These are phyloP conservation scores for Lachnellula subtilissima DNA, from an alignment of 2,329 filamentous ascomycete species.

Conservation along the genomic window DNA sequence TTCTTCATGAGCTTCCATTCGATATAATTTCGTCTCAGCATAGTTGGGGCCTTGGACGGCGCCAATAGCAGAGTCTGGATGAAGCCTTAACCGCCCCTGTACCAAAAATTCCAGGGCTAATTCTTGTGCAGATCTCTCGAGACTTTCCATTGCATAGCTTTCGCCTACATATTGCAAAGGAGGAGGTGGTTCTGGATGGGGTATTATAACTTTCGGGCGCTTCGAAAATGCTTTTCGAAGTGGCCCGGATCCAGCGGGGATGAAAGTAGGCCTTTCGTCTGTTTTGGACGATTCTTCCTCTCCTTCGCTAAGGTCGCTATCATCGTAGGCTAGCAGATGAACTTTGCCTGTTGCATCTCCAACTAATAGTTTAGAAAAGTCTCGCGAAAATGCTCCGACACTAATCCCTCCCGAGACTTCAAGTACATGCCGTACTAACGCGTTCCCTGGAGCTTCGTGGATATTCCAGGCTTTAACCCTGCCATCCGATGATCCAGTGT, in stretches of 20 bases:
- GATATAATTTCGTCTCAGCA: slow-evolving; percentile 40
- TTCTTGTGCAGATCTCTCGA: slow-evolving; percentile 22
- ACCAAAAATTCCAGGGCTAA: slow-evolving; percentile 36
- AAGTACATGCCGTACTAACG: slow-evolving; percentile 49
- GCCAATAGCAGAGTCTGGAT: slow-evolving; percentile 46
- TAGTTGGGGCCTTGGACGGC: slow-evolving; percentile 54
- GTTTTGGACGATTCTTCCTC: neutral
- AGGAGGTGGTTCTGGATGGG: slow-evolving; percentile 46
- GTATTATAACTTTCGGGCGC: slow-evolving; percentile 44
- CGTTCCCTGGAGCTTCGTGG: slow-evolving; percentile 37
- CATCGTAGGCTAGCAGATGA: slow-evolving; percentile 48
- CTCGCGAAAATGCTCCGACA: slow-evolving; percentile 53
- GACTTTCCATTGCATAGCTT: neutral
- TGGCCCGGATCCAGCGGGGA: neutral
- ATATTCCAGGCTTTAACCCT: slow-evolving; percentile 60
- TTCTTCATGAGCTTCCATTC: slow-evolving; percentile 44
- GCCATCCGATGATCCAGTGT: slow-evolving; percentile 60
- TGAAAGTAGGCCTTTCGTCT: neutral
- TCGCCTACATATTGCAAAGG: slow-evolving; percentile 25
- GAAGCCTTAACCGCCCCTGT: slow-evolving; percentile 38
- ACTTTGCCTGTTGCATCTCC: slow-evolving; percentile 59
- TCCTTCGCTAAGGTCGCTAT: slow-evolving; percentile 30
- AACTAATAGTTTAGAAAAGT: slow-evolving; percentile 50
- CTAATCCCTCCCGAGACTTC: slow-evolving; percentile 53
- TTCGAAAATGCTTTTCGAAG: slow-evolving; percentile 20